Evolutionary conservation across 2,329 filamentous ascomycete genomes (phyloP), one percentile per base, ranked within the genome.

Genomic region (Tolypocladium ovalisporum): DNA sequence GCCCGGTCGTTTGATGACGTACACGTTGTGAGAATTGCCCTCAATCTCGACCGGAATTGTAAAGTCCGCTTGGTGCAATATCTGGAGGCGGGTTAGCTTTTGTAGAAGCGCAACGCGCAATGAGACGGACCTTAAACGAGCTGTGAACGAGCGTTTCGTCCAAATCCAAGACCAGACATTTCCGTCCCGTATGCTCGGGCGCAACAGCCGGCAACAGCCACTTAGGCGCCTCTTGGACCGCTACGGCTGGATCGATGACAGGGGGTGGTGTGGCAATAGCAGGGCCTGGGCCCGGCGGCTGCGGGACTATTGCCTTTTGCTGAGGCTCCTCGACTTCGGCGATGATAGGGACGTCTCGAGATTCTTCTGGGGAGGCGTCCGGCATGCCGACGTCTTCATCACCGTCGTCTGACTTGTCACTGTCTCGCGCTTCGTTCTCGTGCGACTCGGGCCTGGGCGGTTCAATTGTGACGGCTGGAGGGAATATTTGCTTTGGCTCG

Each of bases 1-100:
- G 56, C 94, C 94, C n/a, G 94, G 94, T 67, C 94, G 85, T 77
- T 99, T 99, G 72, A 99, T 99, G 63, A 99, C 94, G 70, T 99
- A 99, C 56, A 99, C 95, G 68, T 99, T 99, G 75, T 99, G 94
- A 70, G 95, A 97, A 72, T 96, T 95, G 57, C 94, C 94, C 76
- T 99, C 94, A 62, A 99, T 99, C 69, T 99, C 94, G 35, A 99
- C 94, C 0, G 94, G 94, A 69, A 99, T 97, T 7, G 94, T 99
- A 70, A 99, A 97, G 73, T 99, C 94, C 58, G 94, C 94, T 78
- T 97, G 93, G 68, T 97, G 92, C 52, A 99, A 81, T 64, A 97
- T 94, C 92, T 97, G 29, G 61, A 65, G 61, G 10, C 32, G 37
- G 17, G 54, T 63, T 49, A 62, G 61, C 47, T 34, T 54, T 19